Conservation (phyloP, 306 rosid species). For the Vicia sativa region DNA sequence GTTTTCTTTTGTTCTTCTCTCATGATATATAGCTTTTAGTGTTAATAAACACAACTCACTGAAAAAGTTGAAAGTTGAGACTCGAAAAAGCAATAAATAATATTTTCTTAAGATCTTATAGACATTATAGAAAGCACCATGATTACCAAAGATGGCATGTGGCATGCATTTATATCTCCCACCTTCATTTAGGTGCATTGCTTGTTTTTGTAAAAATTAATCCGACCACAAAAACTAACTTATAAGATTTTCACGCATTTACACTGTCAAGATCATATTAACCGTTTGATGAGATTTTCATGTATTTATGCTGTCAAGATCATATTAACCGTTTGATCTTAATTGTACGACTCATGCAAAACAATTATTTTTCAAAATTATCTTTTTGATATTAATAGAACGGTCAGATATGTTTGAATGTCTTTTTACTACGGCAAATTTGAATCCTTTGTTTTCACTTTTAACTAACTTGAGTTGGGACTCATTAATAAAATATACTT, state of each 20-base stretch:
- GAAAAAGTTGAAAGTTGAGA: constrained; percentile 42
- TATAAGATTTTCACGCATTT: too few species aligned
- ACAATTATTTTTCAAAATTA: too few species aligned
- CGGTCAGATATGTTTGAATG: too few species aligned
- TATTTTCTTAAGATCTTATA: constrained; percentile 33
- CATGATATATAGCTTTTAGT: constrained; percentile 24
- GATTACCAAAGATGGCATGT: constrained; percentile 19
- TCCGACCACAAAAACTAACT: too few species aligned
- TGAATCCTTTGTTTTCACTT: constrained; percentile 27
- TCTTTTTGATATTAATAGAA: too few species aligned
- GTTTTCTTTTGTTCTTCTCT: constrained; percentile 36
- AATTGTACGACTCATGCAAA: too few species aligned
- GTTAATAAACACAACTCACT: constrained; percentile 37
- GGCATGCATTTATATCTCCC: constrained; percentile 19
- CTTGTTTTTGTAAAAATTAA: too few species aligned
- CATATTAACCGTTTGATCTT: too few species aligned
- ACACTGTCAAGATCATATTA: too few species aligned
- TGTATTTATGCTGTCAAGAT: too few species aligned
- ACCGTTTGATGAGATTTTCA: too few species aligned
- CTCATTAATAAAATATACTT: constrained; percentile 21
- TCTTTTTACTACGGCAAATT: too few species aligned
- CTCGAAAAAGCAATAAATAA: constrained; percentile 40
- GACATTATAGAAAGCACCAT: constrained; percentile 33
- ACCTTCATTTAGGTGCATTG: neutral
- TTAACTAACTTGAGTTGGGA: constrained; percentile 25